These are phyloP conservation scores for Ormosia emarginata DNA, from an alignment of 306 rosid species.

Conservation along the genomic window DNA sequence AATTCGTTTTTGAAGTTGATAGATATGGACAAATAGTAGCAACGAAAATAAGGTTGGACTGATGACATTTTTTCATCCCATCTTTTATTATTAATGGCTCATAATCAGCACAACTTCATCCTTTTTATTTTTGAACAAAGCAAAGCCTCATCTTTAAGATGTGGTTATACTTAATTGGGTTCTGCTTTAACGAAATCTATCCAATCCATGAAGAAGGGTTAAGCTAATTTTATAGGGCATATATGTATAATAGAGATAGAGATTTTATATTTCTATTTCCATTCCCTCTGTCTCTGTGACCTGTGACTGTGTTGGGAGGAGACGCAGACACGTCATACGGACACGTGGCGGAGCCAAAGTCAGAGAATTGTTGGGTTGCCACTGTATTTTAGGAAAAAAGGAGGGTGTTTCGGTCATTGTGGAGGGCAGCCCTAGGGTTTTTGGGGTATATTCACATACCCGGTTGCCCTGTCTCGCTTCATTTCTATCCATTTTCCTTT, in stretches of 20 bases:
- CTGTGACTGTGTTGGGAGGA: background rate
- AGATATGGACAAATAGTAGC: background rate
- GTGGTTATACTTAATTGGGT: background rate
- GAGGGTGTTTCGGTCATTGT: constrained; percentile 42
- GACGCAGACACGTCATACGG: constrained; percentile 9
- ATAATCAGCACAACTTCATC: background rate
- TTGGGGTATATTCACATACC: constrained; percentile 27
- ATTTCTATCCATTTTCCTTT: background rate
- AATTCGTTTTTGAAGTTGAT: too few relatives aligned
- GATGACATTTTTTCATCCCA: background rate
- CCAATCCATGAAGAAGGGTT: background rate
- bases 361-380: constrained; percentile 25
- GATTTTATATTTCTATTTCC: constrained; percentile 1
- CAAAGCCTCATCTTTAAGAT: constrained; percentile 24
- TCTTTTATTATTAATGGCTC: background rate
- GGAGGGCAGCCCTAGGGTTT: constrained; percentile 20
- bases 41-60: background rate
- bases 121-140: background rate
- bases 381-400: background rate
- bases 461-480: constrained; percentile 13
- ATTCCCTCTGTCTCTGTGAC: background rate
- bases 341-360: constrained; percentile 36
- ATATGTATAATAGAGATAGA: background rate
- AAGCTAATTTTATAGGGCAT: background rate
- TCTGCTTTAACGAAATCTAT: background rate